A percentile compares a stretch with the other conserved stretches of the same genome.
Conservation (phyloP, 148 eudicot genomes). For the Polygonum aviculare region DNA sequence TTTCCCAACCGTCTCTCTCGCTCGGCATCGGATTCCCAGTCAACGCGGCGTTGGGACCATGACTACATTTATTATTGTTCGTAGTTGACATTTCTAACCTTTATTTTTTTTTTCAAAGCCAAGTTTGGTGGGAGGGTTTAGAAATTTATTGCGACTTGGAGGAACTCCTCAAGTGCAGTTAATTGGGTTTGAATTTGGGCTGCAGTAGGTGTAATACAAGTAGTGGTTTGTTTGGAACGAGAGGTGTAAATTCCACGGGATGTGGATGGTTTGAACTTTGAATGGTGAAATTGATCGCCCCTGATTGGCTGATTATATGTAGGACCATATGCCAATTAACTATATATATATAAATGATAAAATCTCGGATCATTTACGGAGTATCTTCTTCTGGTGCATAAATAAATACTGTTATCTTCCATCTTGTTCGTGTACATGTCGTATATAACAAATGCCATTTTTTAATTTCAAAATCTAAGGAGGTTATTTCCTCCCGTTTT, state of each 20-base stretch:
- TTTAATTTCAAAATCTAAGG: too few relatives aligned
- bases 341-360: background rate
- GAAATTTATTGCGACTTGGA: background rate
- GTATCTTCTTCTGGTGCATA: too few relatives aligned
- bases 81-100: slow-evolving; percentile 8
- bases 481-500: too few relatives aligned
- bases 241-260: background rate
- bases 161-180: background rate
- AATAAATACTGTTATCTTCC: too few relatives aligned
- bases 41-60: slow-evolving; percentile 3
- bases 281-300: background rate
- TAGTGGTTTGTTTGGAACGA: background rate
- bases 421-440: too few relatives aligned
- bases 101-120: background rate
- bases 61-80: background rate
- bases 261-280: background rate
- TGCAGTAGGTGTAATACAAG: background rate
- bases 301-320: background rate
- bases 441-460: too few relatives aligned
- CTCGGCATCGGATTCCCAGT: slow-evolving; percentile 5
- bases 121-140: background rate
- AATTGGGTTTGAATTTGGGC: slow-evolving; percentile 2
- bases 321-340: background rate
- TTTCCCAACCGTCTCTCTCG: background rate
- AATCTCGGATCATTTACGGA: too few relatives aligned